Evolutionary conservation across 2,329 filamentous ascomycete genomes (phyloP).

Genomic region (Malbranchea zuffiana): DNA sequence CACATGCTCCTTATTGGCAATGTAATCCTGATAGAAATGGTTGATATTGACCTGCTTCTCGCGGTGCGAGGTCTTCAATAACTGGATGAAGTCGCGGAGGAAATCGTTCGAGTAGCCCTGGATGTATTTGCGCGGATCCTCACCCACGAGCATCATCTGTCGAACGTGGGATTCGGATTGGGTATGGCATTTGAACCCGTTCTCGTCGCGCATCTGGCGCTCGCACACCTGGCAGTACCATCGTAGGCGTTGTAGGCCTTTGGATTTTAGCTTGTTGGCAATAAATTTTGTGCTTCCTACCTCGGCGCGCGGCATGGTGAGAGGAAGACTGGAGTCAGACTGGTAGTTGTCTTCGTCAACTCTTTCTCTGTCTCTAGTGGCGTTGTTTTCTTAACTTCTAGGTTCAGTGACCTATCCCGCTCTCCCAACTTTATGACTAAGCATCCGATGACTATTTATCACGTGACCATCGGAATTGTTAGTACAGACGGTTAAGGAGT

Average conservation of each 20-base stretch:
- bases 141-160: conserved; percentile 78
- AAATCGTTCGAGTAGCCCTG: conserved; percentile 75
- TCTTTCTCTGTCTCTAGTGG: too few relatives aligned
- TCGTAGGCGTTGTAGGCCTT: conserved; percentile 60
- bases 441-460: too few relatives aligned
- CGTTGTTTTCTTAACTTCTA: too few relatives aligned
- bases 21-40: conserved; percentile 91
- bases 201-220: conserved; percentile 68
- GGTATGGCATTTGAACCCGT: conserved; percentile 80
- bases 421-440: too few relatives aligned
- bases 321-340: too few relatives aligned
- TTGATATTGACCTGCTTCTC: conserved; percentile 86
- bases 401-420: too few relatives aligned
- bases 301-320: conserved; percentile 76
- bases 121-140: conserved; percentile 75
- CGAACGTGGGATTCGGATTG: conserved; percentile 77
- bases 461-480: too few relatives aligned
- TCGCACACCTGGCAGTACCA: conserved; percentile 88
- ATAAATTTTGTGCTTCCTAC: conserved; percentile 84
- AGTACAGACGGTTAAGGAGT: too few relatives aligned
- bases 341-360: too few relatives aligned
- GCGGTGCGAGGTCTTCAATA: conserved; percentile 73
- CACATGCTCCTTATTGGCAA: conserved; percentile 73
- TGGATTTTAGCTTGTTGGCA: conserved; percentile 76
- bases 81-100: conserved; percentile 61